Percentiles rank a stretch among this genome's conserved stretches.
Evolutionary conservation across 1,284 basidiomycete genomes (phyloP).

Genomic region (Baeospora myosura): DNA sequence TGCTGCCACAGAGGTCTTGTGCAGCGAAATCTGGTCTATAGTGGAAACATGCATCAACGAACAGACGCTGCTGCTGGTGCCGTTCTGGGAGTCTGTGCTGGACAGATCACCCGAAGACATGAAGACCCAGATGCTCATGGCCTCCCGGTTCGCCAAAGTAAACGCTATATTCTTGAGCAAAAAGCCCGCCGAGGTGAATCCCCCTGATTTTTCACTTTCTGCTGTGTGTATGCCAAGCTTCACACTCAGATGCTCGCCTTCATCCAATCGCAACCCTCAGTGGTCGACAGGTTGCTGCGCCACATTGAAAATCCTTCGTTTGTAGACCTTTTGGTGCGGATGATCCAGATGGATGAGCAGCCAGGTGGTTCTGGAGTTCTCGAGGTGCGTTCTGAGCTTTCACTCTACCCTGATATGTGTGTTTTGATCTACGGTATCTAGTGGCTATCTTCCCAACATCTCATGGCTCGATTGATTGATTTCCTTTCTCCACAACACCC

Average conservation of each 20-base stretch:
- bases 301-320: slow-evolving; percentile 90
- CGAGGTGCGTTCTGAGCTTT: slow-evolving; percentile 54
- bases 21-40: slow-evolving; percentile 93
- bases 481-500: slow-evolving; percentile 78
- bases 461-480: slow-evolving; percentile 78
- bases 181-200: slow-evolving; percentile 81
- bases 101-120: slow-evolving; percentile 73
- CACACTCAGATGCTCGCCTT: slow-evolving; percentile 81
- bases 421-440: slow-evolving; percentile 28
- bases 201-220: slow-evolving; percentile 19
- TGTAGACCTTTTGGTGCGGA: slow-evolving; percentile 86
- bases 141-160: slow-evolving; percentile 83
- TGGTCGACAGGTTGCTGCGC: slow-evolving; percentile 78
- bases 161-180: slow-evolving; percentile 82
- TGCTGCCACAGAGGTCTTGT: slow-evolving; percentile 91
- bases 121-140: slow-evolving; percentile 68
- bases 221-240: slow-evolving; percentile 22
- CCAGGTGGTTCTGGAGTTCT: slow-evolving; percentile 80
- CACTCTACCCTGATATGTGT: slow-evolving; percentile 18
- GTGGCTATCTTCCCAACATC: slow-evolving; percentile 85
- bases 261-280: slow-evolving; percentile 75
- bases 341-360: slow-evolving; percentile 88
- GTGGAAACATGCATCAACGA: slow-evolving; percentile 83
- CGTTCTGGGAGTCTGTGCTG: slow-evolving; percentile 92
- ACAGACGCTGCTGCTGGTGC: slow-evolving; percentile 61